These are phyloP conservation scores for Ramaria rubella DNA, from an alignment of 768 basidiomycete species.

Conservation along the genomic window DNA sequence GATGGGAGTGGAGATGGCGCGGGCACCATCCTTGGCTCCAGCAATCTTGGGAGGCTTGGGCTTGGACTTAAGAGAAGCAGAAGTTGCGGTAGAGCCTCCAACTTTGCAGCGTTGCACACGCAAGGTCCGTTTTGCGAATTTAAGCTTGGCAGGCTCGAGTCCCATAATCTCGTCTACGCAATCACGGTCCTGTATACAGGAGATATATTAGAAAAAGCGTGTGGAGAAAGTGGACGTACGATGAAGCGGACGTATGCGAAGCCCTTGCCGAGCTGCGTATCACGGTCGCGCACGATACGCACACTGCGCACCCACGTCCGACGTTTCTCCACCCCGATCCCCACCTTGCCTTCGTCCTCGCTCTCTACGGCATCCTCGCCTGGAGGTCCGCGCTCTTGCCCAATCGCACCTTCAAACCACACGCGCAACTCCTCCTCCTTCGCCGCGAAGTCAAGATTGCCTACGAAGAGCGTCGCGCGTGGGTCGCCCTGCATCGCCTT, in stretches of 20 bases:
- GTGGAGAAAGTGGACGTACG: constrained; percentile 44
- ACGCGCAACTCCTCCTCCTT: constrained; percentile 83
- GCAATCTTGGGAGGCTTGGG: constrained; percentile 12
- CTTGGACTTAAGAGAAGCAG: constrained; percentile 18
- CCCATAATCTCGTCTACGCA: constrained; percentile 92
- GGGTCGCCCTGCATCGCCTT: constrained; percentile 49
- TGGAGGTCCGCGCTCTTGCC: constrained; percentile 61
- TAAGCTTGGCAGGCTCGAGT: constrained; percentile 67
- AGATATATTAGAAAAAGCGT: neutral
- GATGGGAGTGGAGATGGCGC: constrained; percentile 10
- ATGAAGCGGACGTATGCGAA: constrained; percentile 88
- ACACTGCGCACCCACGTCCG: constrained; percentile 72
- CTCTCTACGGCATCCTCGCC: constrained; percentile 24
- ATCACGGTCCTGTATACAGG: constrained; percentile 60
- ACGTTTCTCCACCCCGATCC: constrained; percentile 24
- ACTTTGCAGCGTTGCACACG: constrained; percentile 89
- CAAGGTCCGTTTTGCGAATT: constrained; percentile 88
- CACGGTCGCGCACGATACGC: constrained; percentile 83
- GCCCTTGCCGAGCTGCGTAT: constrained; percentile 91
- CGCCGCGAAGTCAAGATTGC: constrained; percentile 86
- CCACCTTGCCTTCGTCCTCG: constrained; percentile 8
- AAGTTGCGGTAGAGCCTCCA: constrained; percentile 11
- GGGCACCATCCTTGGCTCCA: constrained; percentile 5
- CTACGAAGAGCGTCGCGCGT: constrained; percentile 81
- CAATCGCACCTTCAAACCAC: constrained; percentile 79